Percentiles rank a stretch among this genome's conserved stretches.
phyloP scores from a whole-genome alignment of 2,329 filamentous ascomycete genomes.

The Bertia moriformis region DNA sequence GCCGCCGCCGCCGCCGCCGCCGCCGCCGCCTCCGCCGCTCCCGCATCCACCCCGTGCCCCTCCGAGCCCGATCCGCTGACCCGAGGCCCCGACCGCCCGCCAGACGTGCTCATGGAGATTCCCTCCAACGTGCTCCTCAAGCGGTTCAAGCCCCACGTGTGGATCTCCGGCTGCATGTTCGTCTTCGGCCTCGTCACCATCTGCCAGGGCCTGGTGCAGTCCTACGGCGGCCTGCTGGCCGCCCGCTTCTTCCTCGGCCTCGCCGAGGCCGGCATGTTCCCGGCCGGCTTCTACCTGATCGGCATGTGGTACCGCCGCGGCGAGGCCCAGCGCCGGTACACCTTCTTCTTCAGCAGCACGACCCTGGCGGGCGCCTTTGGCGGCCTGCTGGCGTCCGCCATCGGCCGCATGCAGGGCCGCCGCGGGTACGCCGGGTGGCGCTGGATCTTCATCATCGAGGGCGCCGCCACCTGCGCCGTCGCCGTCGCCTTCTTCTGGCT shows the following conservation, averaged over 20 bases:
- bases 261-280: slow-evolving; percentile 2
- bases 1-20: too few species aligned
- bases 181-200: slow-evolving; percentile 3
- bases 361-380: slow-evolving; percentile 11
- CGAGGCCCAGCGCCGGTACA: slow-evolving; percentile 7
- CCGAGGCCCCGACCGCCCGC: too few species aligned
- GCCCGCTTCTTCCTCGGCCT: slow-evolving; percentile 5
- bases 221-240: slow-evolving; percentile 4
- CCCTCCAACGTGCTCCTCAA: slow-evolving; percentile 63
- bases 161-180: slow-evolving; percentile 15
- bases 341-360: slow-evolving; percentile 9
- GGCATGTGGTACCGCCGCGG: not conserved
- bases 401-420: slow-evolving; percentile 12
- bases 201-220: slow-evolving; percentile 5
- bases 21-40: too few species aligned
- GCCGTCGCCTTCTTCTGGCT: slow-evolving; percentile 9
- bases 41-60: too few species aligned
- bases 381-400: slow-evolving; percentile 11
- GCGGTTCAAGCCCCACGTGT: slow-evolving; percentile 37
- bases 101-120: slow-evolving; percentile 60
- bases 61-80: too few species aligned
- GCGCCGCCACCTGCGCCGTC: slow-evolving; percentile 9
- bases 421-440: slow-evolving; percentile 11
- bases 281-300: not conserved
- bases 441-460: slow-evolving; percentile 16